These are phyloP conservation scores for Cercospora zeina DNA, from an alignment of 2,329 filamentous ascomycete genomes.

Conservation along the genomic window DNA sequence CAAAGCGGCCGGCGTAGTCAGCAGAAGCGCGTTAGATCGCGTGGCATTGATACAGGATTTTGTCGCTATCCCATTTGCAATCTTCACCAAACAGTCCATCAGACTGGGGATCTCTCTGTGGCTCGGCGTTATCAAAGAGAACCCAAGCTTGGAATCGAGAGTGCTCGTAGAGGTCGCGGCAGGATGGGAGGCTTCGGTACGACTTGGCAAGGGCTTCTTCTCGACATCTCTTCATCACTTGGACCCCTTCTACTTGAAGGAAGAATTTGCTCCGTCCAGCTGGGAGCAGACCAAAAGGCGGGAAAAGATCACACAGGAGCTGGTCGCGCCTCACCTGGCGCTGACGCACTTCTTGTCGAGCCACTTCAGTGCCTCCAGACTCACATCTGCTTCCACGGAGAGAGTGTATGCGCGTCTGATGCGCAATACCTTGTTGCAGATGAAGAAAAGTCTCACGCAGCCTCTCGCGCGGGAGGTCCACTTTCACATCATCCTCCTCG, in stretches of 20 bases:
- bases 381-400: slow-evolving; percentile 79
- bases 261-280: slow-evolving; percentile 92
- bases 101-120: slow-evolving; percentile 93
- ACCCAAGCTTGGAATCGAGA: slow-evolving; percentile 80
- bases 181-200: slow-evolving; percentile 84
- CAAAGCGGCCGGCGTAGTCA: slow-evolving; percentile 81
- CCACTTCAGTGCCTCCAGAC: slow-evolving; percentile 89
- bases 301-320: slow-evolving; percentile 76
- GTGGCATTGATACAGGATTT: slow-evolving; percentile 80
- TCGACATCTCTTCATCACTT: slow-evolving; percentile 68
- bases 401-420: slow-evolving; percentile 79
- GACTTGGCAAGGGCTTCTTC: slow-evolving; percentile 78
- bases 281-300: slow-evolving; percentile 70
- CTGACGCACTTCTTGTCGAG: slow-evolving; percentile 87
- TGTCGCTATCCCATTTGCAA: slow-evolving; percentile 85
- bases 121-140: slow-evolving; percentile 96
- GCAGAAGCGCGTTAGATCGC: slow-evolving; percentile 72
- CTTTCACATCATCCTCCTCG: slow-evolving; percentile 83
- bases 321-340: slow-evolving; percentile 82
- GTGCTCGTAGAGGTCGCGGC: slow-evolving; percentile 84
- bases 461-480: slow-evolving; percentile 90
- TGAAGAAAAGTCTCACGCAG: slow-evolving; percentile 71
- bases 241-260: slow-evolving; percentile 86
- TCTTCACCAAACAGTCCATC: slow-evolving; percentile 94
- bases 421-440: slow-evolving; percentile 71